A percentile compares a stretch with the other conserved stretches of the same genome.
These are phyloP conservation scores for Pseudogymnoascus sp. DNA, from an alignment of 2,329 filamentous ascomycete species.

Conservation along the genomic window DNA sequence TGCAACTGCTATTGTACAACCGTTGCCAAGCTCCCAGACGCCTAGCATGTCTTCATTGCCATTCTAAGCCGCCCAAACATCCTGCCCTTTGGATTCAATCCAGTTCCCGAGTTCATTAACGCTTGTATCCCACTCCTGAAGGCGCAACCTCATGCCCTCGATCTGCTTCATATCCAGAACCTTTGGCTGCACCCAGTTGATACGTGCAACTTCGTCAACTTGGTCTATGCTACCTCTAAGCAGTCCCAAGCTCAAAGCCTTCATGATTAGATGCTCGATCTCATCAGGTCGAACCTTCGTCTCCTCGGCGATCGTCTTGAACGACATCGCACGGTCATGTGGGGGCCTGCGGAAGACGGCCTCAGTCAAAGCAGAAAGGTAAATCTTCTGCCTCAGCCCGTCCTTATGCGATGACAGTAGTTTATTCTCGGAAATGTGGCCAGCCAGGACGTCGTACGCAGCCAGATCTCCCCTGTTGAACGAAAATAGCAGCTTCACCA, in stretches of 20 bases:
- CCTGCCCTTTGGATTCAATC: slow-evolving; percentile 89
- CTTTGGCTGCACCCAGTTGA: slow-evolving; percentile 99
- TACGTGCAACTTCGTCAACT: slow-evolving; percentile 86
- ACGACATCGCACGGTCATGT: slow-evolving; percentile 91
- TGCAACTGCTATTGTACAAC: slow-evolving; percentile 12
- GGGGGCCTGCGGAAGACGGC: slow-evolving; percentile 92
- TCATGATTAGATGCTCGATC: slow-evolving; percentile 98
- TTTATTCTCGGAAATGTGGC: slow-evolving; percentile 71
- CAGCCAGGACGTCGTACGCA: slow-evolving; percentile 76
- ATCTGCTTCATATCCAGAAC: slow-evolving; percentile 95
- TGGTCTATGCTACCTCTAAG: slow-evolving; percentile 92
- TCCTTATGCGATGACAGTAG: slow-evolving; percentile 72
- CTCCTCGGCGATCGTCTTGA: slow-evolving; percentile 78
- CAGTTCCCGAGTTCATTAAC: slow-evolving; percentile 95
- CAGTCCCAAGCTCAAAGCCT: slow-evolving; percentile 88
- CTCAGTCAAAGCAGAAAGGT: slow-evolving; percentile 90
- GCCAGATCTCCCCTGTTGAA: slow-evolving; percentile 93
- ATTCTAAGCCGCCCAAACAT: slow-evolving; percentile 81
- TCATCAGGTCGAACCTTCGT: slow-evolving; percentile 86
- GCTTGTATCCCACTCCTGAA: slow-evolving; percentile 92
- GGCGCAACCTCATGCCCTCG: slow-evolving; percentile 75
- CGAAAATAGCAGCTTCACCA: slow-evolving; percentile 90
- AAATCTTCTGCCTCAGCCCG: slow-evolving; percentile 95
- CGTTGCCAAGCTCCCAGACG: slow-evolving; percentile 11
- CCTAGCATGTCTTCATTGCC: slow-evolving; percentile 17